A percentile compares a stretch with the other conserved stretches of the same genome.
Conservation (phyloP, 495 filamentous ascomycete genomes). For the Extremus antarcticus region DNA sequence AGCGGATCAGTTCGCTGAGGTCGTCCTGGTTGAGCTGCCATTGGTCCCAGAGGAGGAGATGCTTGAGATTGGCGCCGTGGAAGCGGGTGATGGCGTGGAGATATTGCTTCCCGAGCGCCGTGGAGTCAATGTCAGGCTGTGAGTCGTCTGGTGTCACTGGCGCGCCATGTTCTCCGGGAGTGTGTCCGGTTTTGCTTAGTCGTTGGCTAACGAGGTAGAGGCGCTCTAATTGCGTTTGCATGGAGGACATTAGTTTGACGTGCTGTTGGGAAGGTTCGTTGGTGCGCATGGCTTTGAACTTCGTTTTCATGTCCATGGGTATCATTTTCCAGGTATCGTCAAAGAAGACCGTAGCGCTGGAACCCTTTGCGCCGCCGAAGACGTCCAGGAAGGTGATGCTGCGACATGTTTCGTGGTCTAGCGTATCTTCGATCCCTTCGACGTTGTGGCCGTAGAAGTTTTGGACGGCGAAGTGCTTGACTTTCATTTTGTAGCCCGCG, state of each 20-base stretch:
- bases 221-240: slow-evolving; percentile 19
- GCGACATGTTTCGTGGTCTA: slow-evolving; percentile 35
- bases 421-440: slow-evolving; percentile 33
- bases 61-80: slow-evolving; percentile 42
- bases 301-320: slow-evolving; percentile 29
- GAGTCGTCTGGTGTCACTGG: slow-evolving; percentile 7
- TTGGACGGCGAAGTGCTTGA: slow-evolving; percentile 42
- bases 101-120: slow-evolving; percentile 24
- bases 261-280: slow-evolving; percentile 16
- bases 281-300: slow-evolving; percentile 25
- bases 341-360: slow-evolving; percentile 42
- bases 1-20: slow-evolving; percentile 41
- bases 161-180: slow-evolving; percentile 5
- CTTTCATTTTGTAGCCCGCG: slow-evolving; percentile 33
- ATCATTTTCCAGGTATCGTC: slow-evolving; percentile 41
- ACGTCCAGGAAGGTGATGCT: slow-evolving; percentile 44
- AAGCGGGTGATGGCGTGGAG: slow-evolving; percentile 25
- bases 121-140: slow-evolving; percentile 3
- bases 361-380: slow-evolving; percentile 31
- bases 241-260: slow-evolving; percentile 13
- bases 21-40: slow-evolving; percentile 43
- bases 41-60: slow-evolving; percentile 46
- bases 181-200: slow-evolving; percentile 3
- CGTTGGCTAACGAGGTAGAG: slow-evolving; percentile 22
- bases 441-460: slow-evolving; percentile 48